phyloP scores from a whole-genome alignment of 2,329 filamentous ascomycete species.

The Epichloe hybrida region DNA sequence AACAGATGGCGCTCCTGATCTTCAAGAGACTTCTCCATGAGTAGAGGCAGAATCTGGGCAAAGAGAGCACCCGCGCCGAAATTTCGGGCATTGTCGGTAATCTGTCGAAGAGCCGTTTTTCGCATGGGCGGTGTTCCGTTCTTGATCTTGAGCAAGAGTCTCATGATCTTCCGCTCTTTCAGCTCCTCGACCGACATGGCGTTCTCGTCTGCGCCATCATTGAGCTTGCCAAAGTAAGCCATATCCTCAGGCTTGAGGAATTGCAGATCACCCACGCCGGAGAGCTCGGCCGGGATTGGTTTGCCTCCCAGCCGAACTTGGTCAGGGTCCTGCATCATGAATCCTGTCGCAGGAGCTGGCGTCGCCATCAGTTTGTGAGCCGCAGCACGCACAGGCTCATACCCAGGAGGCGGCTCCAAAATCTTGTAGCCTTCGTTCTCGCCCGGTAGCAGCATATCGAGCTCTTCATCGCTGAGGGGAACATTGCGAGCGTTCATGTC shows the following conservation, averaged over 20 bases:
- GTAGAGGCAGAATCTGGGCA: conserved; percentile 88
- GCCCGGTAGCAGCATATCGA: conserved; percentile 78
- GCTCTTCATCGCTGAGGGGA: conserved; percentile 80
- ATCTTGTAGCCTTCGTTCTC: conserved; percentile 88
- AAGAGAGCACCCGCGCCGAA: conserved; percentile 92
- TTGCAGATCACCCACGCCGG: conserved; percentile 86
- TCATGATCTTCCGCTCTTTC: conserved; percentile 98
- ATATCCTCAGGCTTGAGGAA: conserved; percentile 99
- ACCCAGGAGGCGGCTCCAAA: conserved; percentile 79
- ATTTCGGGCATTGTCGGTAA: conserved; percentile 92
- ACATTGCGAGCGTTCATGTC: conserved; percentile 65
- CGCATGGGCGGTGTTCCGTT: conserved; percentile 97
- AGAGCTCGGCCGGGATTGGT: conserved; percentile 87
- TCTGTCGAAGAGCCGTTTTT: conserved; percentile 91
- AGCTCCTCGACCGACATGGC: conserved; percentile 84
- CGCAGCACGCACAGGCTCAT: conserved; percentile 68
- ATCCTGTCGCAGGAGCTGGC: conserved; percentile 64
- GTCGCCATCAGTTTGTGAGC: conserved; percentile 64
- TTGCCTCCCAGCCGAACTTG: conserved; percentile 72
- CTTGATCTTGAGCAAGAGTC: conserved; percentile 92
- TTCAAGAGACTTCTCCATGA: conserved; percentile 97
- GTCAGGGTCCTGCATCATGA: conserved; percentile 95
- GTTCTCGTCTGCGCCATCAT: conserved; percentile 87
- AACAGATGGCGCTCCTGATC: conserved; percentile 96
- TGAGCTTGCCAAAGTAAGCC: conserved; percentile 95